Conservation (phyloP, 169 alveolate species). For the Toxoplasma gondii region DNA sequence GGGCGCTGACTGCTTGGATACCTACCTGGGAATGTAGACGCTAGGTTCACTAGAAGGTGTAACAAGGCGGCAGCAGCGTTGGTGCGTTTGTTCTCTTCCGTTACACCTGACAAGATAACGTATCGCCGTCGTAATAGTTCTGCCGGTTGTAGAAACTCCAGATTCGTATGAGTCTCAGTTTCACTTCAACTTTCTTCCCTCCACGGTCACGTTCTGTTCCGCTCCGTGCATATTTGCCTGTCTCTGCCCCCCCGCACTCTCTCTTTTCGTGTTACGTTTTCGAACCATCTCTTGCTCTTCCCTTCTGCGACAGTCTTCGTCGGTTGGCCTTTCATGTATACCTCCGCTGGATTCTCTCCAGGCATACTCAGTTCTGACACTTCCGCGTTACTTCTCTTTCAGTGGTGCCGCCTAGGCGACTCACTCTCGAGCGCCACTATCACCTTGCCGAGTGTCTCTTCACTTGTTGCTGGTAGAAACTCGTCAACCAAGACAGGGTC, state of each 20-base stretch:
- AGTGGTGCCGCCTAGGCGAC: background rate
- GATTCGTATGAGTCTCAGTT: background rate
- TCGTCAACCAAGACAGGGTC: background rate
- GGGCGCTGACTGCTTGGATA: too few relatives aligned
- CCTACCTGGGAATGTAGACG: constrained; percentile 31
- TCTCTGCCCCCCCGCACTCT: background rate
- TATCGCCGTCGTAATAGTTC: background rate
- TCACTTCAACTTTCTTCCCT: background rate
- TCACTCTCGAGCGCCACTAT: background rate
- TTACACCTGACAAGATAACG: background rate
- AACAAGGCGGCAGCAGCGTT: background rate
- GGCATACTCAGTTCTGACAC: too few relatives aligned
- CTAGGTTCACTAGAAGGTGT: background rate
- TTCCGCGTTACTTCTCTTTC: too few relatives aligned
- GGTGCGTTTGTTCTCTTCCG: background rate
- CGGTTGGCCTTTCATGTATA: too few relatives aligned
- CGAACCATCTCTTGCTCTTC: too few relatives aligned
- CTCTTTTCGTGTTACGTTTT: background rate
- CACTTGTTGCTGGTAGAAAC: background rate
- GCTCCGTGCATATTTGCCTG: background rate
- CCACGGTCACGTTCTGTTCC: background rate
- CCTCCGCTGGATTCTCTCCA: too few relatives aligned
- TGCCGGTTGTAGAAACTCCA: background rate
- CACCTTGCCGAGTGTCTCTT: background rate
- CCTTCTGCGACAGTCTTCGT: too few relatives aligned